These are phyloP conservation scores for Vaccinium myrtillus DNA, from an alignment of 148 eudicot species.

Conservation along the genomic window DNA sequence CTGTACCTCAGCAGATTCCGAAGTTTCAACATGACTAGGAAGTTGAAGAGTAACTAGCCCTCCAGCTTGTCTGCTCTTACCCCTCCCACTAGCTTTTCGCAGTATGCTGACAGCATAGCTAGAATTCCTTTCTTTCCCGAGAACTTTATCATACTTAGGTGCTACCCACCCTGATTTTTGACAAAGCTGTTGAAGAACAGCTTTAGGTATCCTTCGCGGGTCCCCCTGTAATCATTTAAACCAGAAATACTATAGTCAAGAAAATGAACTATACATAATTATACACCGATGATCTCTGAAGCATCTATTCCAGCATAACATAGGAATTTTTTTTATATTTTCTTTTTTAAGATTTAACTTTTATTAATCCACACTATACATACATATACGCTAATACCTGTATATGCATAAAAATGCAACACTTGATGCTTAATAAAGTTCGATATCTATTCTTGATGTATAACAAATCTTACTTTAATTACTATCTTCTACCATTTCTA, in stretches of 20 bases:
- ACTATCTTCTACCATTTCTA: not conserved
- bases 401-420: not conserved
- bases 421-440: not conserved
- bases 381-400: not conserved
- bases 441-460: not conserved
- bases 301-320: not conserved
- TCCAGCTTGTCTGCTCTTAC: constrained; percentile 94
- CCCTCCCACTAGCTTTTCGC: constrained; percentile 95
- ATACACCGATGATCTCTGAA: not conserved
- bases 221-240: constrained; percentile 58
- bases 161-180: constrained; percentile 97
- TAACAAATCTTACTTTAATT: not conserved
- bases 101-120: constrained; percentile 69
- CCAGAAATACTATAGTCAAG: constrained; percentile 5
- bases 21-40: constrained; percentile 57
- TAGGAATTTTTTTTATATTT: not conserved
- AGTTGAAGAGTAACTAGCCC: constrained; percentile 80
- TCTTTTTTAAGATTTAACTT: not conserved
- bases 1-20: constrained; percentile 75
- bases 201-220: constrained; percentile 82
- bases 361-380: not conserved
- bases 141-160: constrained; percentile 75
- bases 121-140: constrained; percentile 47
- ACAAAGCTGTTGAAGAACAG: constrained; percentile 91
- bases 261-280: not conserved